Conservation (phyloP, 805 yeast genomes). For the Metschnikowia amazonensis region DNA sequence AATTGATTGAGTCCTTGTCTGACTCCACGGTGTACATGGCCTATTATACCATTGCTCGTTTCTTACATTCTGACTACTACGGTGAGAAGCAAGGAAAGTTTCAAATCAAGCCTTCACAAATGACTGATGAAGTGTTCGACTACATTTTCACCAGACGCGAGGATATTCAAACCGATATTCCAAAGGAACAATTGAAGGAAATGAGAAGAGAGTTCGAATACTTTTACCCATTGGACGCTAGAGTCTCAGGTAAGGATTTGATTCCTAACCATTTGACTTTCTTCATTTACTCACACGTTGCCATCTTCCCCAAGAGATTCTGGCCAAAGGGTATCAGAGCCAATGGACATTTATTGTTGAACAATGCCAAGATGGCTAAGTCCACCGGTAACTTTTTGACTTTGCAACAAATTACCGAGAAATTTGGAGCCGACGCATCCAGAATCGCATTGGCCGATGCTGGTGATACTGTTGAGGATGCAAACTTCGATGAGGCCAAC, state of each 20-base stretch:
- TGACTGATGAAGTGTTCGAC: constrained; percentile 93
- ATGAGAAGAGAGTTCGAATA: constrained; percentile 94
- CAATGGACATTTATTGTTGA: constrained; percentile 91
- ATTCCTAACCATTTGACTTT: constrained; percentile 96
- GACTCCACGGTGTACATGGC: constrained; percentile 97
- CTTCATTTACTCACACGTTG: constrained; percentile 89
- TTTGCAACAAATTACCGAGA: constrained; percentile 72
- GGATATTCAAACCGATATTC: constrained; percentile 52
- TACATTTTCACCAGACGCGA: constrained; percentile 78
- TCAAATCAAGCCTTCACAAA: constrained; percentile 70
- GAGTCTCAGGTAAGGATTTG: constrained; percentile 94
- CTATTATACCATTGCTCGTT: constrained; percentile 84
- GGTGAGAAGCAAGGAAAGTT: constrained; percentile 75
- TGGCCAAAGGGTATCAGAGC: constrained; percentile 96
- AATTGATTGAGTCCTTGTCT: constrained; percentile 88
- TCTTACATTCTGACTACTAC: constrained; percentile 80
- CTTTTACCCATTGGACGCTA: constrained; percentile 90
- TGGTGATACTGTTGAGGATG: constrained; percentile 96
- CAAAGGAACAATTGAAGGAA: constrained; percentile 58
- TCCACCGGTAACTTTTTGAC: constrained; percentile 97
- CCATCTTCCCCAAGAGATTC: constrained; percentile 81
- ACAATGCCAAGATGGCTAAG: constrained; percentile 97
- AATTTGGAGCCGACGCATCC: constrained; percentile 96
- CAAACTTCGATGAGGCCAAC: constrained; percentile 92
- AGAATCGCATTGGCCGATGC: constrained; percentile 98